Base-by-base conservation (phyloP, 352 stramenopile genomes). In the Stramenopiles sp. region DNA sequence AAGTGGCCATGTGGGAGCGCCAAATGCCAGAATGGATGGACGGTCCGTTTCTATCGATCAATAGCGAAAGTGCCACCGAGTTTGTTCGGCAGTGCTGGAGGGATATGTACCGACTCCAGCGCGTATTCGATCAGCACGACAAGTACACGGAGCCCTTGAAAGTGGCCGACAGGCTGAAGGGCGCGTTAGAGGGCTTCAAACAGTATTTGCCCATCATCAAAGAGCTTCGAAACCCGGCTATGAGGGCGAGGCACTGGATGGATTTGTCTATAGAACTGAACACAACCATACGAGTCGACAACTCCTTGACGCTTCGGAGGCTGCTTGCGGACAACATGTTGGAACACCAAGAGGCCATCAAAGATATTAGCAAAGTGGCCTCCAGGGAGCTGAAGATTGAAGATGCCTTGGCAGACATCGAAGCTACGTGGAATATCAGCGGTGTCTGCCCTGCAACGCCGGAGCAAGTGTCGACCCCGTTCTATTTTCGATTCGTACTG, bases 1-100 rank as follows among this genome's bases (percentile, higher is more conserved):
- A 53, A 53, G 43, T 53, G 12, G 12, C 12, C 12, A 25, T 18
- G 25, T 53, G 43, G 43, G 43, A 53, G 25, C 43, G 25, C 12
- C 43, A 53, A 25, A 18, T 53, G 43, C 43, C 43, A 53, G 43
- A 53, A 53, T 53, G 43, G 43, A 53, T 53, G 43, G 43, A 53
- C 25, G 43, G 43, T 18, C 43, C 43, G 12, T 53, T 53, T 53
- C 25, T 25, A 25, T 18, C 25, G 43, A 53, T 53, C 12, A 25
- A 53, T 53, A 53, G 43, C 25, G 43, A 53, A 25, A 53, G 25
- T 25, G 43, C 43, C 12, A 53, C 12, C 43, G 43, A 53, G 25
- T 53, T 53, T 53, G 43, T 53, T 53, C 43, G 43, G 12, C 43
- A 53, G 25, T 53, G 43, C 43, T 53, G 43, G 43, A 53, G 43